These are phyloP conservation scores for Lantana camara DNA, from an alignment of 257 asterid genomes.

Conservation along the genomic window DNA sequence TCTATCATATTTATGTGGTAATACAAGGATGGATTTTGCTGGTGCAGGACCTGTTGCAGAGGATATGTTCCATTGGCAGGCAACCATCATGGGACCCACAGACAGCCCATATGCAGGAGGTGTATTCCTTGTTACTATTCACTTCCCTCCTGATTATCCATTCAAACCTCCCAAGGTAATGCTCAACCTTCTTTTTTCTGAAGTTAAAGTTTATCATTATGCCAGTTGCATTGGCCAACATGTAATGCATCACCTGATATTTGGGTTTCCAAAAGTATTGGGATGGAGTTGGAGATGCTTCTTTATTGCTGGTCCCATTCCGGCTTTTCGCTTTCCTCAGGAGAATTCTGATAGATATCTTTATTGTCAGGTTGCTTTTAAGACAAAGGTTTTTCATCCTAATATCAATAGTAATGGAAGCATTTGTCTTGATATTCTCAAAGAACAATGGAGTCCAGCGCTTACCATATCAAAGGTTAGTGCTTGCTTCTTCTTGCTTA, in stretches of 20 bases:
- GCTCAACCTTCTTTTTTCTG: not conserved
- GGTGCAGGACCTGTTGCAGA: constrained; percentile 29
- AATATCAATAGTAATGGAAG: constrained; percentile 42
- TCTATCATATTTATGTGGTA: not conserved
- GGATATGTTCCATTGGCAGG: too few relatives aligned
- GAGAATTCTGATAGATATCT: constrained; percentile 20
- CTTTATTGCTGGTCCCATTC: not conserved
- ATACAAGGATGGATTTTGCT: not conserved
- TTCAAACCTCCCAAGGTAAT: constrained; percentile 32
- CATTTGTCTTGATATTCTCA: constrained; percentile 43
- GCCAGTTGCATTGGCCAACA: too few relatives aligned
- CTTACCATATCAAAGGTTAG: constrained; percentile 25
- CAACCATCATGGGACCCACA: too few relatives aligned
- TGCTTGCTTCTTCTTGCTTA: not conserved
- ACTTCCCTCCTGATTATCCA: too few relatives aligned
- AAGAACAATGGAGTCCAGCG: constrained; percentile 40
- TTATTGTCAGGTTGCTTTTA: constrained; percentile 38
- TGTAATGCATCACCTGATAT: too few relatives aligned
- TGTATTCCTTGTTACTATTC: too few relatives aligned
- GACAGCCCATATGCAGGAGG: too few relatives aligned
- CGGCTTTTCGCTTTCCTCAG: not conserved
- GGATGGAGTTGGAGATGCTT: not conserved
- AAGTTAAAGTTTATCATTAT: not conserved
- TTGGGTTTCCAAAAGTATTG: too few relatives aligned
- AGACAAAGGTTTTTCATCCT: constrained; percentile 42